A percentile compares a stretch with the other conserved stretches of the same genome.
phyloP scores from a whole-genome alignment of 768 basidiomycete genomes.

The Trametes elegans region DNA sequence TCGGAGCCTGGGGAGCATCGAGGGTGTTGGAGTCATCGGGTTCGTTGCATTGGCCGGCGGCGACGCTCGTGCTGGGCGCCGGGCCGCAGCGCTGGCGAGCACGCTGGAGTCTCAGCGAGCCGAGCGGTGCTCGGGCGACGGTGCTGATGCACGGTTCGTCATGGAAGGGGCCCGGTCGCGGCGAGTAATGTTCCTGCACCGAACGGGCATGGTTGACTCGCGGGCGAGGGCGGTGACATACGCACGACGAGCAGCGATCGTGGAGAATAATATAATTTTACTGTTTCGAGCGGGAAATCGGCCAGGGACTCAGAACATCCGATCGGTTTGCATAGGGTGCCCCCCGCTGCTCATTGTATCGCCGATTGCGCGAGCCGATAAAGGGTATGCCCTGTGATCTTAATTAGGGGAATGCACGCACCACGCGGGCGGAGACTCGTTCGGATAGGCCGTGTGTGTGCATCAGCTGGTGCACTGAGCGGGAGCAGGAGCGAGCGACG shows the following conservation, averaged over 20 bases:
- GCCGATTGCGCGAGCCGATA: constrained; percentile 13
- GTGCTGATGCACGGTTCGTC: background rate
- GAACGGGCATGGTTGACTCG: constrained; percentile 12
- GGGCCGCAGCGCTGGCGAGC: background rate
- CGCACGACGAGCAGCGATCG: constrained; percentile 4
- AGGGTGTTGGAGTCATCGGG: constrained; percentile 12
- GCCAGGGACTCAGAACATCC: constrained; percentile 9
- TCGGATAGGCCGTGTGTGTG: background rate
- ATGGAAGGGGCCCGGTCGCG: constrained; percentile 1
- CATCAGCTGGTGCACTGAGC: background rate
- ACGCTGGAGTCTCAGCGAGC: background rate
- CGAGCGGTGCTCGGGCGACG: background rate
- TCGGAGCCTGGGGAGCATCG: constrained; percentile 1
- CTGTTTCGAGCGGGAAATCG: constrained; percentile 13
- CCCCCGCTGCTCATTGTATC: constrained; percentile 18
- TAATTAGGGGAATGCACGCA: constrained; percentile 15
- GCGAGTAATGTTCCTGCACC: constrained; percentile 7
- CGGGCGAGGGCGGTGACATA: constrained; percentile 13
- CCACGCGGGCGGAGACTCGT: constrained; percentile 8
- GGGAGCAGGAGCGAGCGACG: background rate
- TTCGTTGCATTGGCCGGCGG: background rate
- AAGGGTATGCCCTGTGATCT: constrained; percentile 14
- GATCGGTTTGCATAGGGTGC: constrained; percentile 15
- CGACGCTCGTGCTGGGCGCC: background rate
- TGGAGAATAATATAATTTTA: constrained; percentile 5